Base-by-base conservation (phyloP, 2,329 filamentous ascomycete genomes). In the Diplodia mutila region DNA sequence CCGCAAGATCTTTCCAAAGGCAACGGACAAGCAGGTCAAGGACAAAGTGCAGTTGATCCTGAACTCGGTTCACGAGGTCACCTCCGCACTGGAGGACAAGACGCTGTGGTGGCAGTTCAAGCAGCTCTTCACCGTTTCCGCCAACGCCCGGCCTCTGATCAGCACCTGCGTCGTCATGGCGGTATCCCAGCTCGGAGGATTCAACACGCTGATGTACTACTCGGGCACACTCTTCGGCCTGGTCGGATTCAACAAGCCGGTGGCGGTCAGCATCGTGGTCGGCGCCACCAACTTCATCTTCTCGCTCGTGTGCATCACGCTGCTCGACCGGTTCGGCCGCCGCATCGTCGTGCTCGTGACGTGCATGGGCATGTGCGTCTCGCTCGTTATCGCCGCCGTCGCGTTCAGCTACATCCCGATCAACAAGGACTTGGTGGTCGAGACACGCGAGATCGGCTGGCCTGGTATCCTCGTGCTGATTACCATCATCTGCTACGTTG, bases 181-280 rank as follows among this genome's bases (percentile, higher is more conserved):
- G 0, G 74, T 89, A 69, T 71, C 79, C 42, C 77, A 80, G 51
- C 77, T 80, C 73, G 79, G 77, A 64, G 79, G 79, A 61, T 80
- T 80, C 73, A 97, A 97, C 80, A 93, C 91, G 12, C 83, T 97
- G 34, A 97, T 97, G 92, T 97, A 97, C 79, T 97, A 79, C 68
- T 73, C 72, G 8, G 73, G 75, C 2, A 79, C 76, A 0, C 73
- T 80, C 9, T 80, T 80, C 70, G 77, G 75, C 37, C 84, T 93
- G 37, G 85, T 97, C 0, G 90, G 90, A 0, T 97, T 97, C 76
- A 84, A 85, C 51, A 90, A 88, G 66, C 92, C 93, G 5, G 95
- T 92, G 0, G 85, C 94, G 61, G 93, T 91, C 1, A 92, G 92
- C 0, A 85, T 96, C 68, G 89, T 89, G 2, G 90, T 97, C 16